Conservation (phyloP, 23 red algal genomes). For the Gracilaria caudata region DNA sequence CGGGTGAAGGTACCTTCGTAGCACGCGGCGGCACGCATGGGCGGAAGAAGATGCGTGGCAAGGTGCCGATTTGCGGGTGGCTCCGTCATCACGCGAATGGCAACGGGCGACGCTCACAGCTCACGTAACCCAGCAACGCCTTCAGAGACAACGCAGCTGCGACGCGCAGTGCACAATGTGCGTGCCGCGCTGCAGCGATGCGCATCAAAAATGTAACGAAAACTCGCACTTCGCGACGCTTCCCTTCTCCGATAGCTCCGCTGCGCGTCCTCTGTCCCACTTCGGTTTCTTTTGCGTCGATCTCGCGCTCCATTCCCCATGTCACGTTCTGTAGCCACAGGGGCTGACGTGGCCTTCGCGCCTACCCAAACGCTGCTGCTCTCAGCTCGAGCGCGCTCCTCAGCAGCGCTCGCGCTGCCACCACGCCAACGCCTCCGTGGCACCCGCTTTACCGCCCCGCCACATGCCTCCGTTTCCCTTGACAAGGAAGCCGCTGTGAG, state of each 20-base stretch:
- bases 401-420: not conserved
- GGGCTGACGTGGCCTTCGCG: not conserved
- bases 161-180: too few species aligned
- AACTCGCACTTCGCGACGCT: not conserved
- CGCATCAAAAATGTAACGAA: conserved; percentile 20
- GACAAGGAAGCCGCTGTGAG: not conserved
- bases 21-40: not conserved
- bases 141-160: too few species aligned
- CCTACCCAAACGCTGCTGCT: not conserved
- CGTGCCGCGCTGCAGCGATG: not conserved
- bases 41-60: not conserved
- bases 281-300: not conserved
- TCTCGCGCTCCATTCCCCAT: not conserved
- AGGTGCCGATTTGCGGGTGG: not conserved
- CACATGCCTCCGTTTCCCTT: not conserved
- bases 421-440: not conserved
- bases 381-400: not conserved
- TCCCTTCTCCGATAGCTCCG: not conserved
- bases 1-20: too few species aligned
- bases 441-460: not conserved
- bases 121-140: too few species aligned
- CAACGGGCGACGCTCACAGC: not conserved
- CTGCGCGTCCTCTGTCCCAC: not conserved
- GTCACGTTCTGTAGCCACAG: not conserved
- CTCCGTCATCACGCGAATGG: not conserved